Evolutionary conservation across 2,329 filamentous ascomycete genomes (phyloP).

Genomic region (Penicillium sp.): DNA sequence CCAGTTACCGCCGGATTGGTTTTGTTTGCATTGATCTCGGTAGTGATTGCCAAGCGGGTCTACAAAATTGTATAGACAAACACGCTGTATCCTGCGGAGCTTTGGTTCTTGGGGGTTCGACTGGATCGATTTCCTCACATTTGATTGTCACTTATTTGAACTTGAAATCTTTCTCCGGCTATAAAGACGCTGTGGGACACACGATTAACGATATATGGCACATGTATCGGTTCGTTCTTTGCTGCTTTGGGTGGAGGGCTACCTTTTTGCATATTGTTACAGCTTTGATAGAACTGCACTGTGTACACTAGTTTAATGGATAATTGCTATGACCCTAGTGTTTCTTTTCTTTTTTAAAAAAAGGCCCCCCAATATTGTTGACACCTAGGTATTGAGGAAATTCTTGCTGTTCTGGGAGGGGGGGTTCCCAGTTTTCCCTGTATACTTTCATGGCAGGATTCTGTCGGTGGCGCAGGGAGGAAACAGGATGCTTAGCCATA

Average conservation of each 20-base stretch:
- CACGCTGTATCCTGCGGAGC: not conserved
- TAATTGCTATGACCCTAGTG: not conserved
- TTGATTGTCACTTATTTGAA: not conserved
- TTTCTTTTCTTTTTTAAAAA: too few relatives aligned
- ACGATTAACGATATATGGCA: conserved; percentile 14
- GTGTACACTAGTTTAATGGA: conserved; percentile 7
- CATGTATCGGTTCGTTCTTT: not conserved
- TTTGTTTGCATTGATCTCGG: conserved; percentile 77
- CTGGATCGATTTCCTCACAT: conserved; percentile 12
- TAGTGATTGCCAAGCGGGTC: conserved; percentile 77
- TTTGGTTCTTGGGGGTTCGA: not conserved
- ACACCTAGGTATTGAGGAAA: too few relatives aligned
- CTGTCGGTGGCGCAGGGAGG: too few relatives aligned
- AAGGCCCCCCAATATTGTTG: too few relatives aligned
- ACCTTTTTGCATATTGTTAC: not conserved
- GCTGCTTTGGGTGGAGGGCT: not conserved
- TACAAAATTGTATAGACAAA: conserved; percentile 69
- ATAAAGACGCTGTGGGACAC: conserved; percentile 1
- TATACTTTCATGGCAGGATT: too few relatives aligned
- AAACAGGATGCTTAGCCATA: too few relatives aligned
- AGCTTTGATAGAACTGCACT: conserved; percentile 5
- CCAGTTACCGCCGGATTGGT: conserved; percentile 71
- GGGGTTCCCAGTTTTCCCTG: too few relatives aligned
- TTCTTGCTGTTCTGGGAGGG: too few relatives aligned
- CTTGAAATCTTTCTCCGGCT: not conserved